Conservation (phyloP, 257 asterid genomes). For the Solanum rostratum region DNA sequence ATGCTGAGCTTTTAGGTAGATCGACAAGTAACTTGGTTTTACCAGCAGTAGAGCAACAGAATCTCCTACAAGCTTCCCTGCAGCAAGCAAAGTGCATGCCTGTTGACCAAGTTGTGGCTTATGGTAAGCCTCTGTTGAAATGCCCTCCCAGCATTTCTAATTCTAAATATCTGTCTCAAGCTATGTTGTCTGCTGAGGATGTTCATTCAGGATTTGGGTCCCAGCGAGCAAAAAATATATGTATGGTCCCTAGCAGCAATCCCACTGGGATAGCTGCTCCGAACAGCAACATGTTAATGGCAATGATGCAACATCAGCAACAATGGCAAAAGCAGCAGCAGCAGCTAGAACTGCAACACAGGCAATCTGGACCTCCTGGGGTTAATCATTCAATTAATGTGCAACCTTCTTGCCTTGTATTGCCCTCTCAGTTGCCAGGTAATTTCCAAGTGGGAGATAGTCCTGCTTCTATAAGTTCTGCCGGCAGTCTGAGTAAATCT, state of each 20-base stretch:
- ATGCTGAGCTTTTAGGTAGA: constrained; percentile 51
- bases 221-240: constrained; percentile 35
- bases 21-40: constrained; percentile 39
- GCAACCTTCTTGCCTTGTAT: constrained; percentile 71
- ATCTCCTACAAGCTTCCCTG: constrained; percentile 42
- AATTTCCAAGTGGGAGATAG: constrained; percentile 36
- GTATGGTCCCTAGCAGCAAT: constrained; percentile 21
- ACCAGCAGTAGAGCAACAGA: constrained; percentile 47
- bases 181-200: constrained; percentile 22
- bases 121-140: constrained; percentile 45
- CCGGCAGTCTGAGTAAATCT: constrained; percentile 22
- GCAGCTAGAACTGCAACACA: constrained; percentile 22
- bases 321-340: constrained; percentile 15
- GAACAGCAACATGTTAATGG: constrained; percentile 22
- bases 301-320: constrained; percentile 36
- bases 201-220: constrained; percentile 29
- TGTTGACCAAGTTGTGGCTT: constrained; percentile 36
- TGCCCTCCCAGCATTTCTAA: constrained; percentile 37
- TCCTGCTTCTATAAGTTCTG: constrained; percentile 28
- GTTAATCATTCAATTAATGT: constrained; percentile 39
- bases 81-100: constrained; percentile 39
- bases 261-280: constrained; percentile 20
- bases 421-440: constrained; percentile 48
- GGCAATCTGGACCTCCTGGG: constrained; percentile 24
- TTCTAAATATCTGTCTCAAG: constrained; percentile 32